Evolutionary conservation across 2,329 filamentous ascomycete genomes (phyloP).

Genomic region (Neofusicoccum kwambonambiense): DNA sequence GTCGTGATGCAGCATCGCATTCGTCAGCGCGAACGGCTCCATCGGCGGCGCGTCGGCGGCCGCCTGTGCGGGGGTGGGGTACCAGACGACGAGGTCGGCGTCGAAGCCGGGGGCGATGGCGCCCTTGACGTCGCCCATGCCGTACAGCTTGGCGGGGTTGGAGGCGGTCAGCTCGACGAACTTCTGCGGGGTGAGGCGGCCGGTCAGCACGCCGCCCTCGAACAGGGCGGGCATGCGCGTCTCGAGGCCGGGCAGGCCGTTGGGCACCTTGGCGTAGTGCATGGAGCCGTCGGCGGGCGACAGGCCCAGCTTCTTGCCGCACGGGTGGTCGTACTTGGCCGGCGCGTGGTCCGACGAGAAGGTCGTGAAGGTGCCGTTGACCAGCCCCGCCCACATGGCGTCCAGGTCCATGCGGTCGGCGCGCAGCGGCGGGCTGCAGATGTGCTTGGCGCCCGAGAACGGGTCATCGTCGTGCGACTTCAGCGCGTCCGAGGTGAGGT

Average conservation of each 20-base stretch:
- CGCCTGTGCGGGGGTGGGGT: constrained; percentile 42
- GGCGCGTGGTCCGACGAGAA: constrained; percentile 40
- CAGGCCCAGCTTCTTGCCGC: constrained; percentile 40
- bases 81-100: constrained; percentile 60
- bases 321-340: constrained; percentile 37
- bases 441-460: constrained; percentile 36
- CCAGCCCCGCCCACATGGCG: constrained; percentile 33
- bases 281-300: constrained; percentile 29
- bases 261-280: constrained; percentile 43
- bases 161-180: constrained; percentile 47
- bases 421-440: constrained; percentile 35
- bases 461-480: constrained; percentile 32
- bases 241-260: constrained; percentile 45
- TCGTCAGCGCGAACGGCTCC: constrained; percentile 47
- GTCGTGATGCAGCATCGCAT: constrained; percentile 59
- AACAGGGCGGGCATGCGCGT: constrained; percentile 44
- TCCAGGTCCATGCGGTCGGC: constrained; percentile 33
- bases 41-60: constrained; percentile 38
- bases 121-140: constrained; percentile 53
- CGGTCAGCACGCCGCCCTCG: constrained; percentile 27
- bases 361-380: constrained; percentile 37
- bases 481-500: constrained; percentile 32
- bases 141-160: constrained; percentile 53
- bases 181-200: constrained; percentile 28
- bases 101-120: constrained; percentile 52